Evolutionary conservation across 805 yeast genomes (phyloP).

Genomic region (Cyberlindnera subsufficiens): DNA sequence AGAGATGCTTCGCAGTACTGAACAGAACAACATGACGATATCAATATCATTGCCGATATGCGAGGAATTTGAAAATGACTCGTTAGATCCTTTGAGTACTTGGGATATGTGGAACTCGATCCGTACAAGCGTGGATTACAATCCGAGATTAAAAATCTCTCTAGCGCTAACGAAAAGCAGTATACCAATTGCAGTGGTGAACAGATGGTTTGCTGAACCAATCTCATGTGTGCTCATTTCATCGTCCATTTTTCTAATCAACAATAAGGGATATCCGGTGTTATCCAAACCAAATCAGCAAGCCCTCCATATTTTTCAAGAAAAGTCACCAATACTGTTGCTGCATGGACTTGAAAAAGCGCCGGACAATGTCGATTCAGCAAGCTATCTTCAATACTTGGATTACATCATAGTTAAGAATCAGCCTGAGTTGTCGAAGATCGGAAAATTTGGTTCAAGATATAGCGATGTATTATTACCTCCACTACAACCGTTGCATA

Average conservation of each 20-base stretch:
- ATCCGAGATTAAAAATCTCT: conserved; percentile 58
- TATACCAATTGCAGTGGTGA: conserved; percentile 44
- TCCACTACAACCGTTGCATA: conserved; percentile 71
- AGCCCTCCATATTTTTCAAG: conserved; percentile 38
- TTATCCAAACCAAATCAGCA: conserved; percentile 52
- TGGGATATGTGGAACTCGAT: conserved; percentile 77
- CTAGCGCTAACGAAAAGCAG: conserved; percentile 63
- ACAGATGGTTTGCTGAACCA: conserved; percentile 68
- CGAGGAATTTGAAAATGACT: conserved; percentile 30
- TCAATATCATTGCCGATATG: conserved; percentile 45
- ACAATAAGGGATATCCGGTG: conserved; percentile 60
- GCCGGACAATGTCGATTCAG: conserved; percentile 26
- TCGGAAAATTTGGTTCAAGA: conserved; percentile 27
- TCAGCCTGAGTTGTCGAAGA: conserved; percentile 23
- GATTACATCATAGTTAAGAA: conserved; percentile 33
- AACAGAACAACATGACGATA: conserved; percentile 23
- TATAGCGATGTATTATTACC: conserved; percentile 26
- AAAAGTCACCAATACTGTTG: conserved; percentile 36
- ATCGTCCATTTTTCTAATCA: conserved; percentile 49
- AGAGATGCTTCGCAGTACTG: conserved; percentile 27
- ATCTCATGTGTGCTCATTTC: conserved; percentile 52
- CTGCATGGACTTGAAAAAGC: conserved; percentile 50
- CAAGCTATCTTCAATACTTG: conserved; percentile 36
- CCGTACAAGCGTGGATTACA: conserved; percentile 48
- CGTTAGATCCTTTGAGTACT: conserved; percentile 38